Conservation (phyloP, 2,329 filamentous ascomycete genomes). For the Canariomyces notabilis region DNA sequence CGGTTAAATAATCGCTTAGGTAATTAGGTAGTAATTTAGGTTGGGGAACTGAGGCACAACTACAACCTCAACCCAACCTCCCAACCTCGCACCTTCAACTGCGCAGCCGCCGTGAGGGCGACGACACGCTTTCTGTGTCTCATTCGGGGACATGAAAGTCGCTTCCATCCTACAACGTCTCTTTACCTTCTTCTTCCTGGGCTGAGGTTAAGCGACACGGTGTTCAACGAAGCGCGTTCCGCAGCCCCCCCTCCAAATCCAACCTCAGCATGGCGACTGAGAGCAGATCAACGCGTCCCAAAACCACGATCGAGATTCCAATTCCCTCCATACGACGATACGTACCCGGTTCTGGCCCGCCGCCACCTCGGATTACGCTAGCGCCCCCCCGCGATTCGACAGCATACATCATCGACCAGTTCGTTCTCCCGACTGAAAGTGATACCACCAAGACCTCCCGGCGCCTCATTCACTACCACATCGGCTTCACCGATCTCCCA, state of each 20-base stretch:
- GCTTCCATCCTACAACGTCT: not conserved
- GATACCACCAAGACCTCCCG: constrained; percentile 28
- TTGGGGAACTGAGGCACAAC: too few relatives aligned
- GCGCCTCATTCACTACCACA: constrained; percentile 47
- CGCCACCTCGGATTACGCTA: constrained; percentile 43
- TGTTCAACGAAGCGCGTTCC: constrained; percentile 6
- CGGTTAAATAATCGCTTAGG: too few relatives aligned
- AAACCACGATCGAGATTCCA: constrained; percentile 21
- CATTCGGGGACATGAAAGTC: not conserved
- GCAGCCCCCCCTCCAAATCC: not conserved
- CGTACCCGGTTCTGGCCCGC: constrained; percentile 40
- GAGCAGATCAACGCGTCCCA: not conserved
- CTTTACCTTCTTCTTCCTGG: not conserved
- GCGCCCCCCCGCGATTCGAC: constrained; percentile 45
- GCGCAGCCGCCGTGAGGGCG: constrained; percentile 1
- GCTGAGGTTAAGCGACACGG: constrained; percentile 3
- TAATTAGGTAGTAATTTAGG: too few relatives aligned
- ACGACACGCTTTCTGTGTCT: not conserved
- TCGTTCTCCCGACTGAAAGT: constrained; percentile 38
- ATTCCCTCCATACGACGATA: constrained; percentile 17
- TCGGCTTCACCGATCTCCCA: constrained; percentile 51
- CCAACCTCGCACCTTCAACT: not conserved
- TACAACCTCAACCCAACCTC: not conserved
- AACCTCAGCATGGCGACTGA: constrained; percentile 11
- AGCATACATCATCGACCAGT: constrained; percentile 53